These are phyloP conservation scores for Fusarium tanahbumbuense DNA, from an alignment of 2,329 filamentous ascomycete genomes.

Conservation along the genomic window DNA sequence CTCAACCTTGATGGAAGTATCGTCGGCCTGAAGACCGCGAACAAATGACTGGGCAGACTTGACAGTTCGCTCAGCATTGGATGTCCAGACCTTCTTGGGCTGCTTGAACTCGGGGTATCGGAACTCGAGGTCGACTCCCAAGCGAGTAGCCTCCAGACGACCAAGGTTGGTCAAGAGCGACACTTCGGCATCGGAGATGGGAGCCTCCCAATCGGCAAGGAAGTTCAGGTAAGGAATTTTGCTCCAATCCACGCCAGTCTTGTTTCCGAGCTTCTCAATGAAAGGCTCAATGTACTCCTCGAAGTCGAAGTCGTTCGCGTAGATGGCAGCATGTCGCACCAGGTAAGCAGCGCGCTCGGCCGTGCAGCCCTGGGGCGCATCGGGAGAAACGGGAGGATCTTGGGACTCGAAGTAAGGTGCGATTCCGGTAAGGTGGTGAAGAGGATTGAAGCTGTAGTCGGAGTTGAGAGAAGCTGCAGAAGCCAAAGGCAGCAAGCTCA, in stretches of 20 bases:
- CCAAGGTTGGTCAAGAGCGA: constrained; percentile 72
- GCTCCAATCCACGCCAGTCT: constrained; percentile 66
- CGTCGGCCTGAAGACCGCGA: constrained; percentile 64
- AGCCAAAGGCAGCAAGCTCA: constrained; percentile 22
- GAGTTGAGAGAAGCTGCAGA: constrained; percentile 54
- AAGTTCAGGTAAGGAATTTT: constrained; percentile 67
- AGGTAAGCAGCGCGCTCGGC: constrained; percentile 65
- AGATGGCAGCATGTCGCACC: constrained; percentile 69
- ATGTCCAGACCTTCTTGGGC: constrained; percentile 70
- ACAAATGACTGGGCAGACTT: constrained; percentile 69
- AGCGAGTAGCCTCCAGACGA: constrained; percentile 68
- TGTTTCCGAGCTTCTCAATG: constrained; percentile 68
- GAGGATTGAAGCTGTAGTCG: constrained; percentile 63
- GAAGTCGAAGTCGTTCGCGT: constrained; percentile 69
- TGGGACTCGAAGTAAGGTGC: constrained; percentile 68
- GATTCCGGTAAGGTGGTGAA: constrained; percentile 67
- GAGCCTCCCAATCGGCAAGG: constrained; percentile 66
- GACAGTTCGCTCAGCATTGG: constrained; percentile 70
- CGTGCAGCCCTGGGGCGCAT: constrained; percentile 62
- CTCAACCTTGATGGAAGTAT: constrained; percentile 65
- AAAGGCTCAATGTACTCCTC: constrained; percentile 68
- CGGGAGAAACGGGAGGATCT: constrained; percentile 53
- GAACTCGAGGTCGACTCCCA: constrained; percentile 69
- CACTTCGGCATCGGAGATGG: constrained; percentile 66
- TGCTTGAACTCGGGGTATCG: constrained; percentile 66